Percentiles rank a stretch among this genome's conserved stretches.
phyloP scores from a whole-genome alignment of 805 yeast species.

The Suhomyces faveliae region DNA sequence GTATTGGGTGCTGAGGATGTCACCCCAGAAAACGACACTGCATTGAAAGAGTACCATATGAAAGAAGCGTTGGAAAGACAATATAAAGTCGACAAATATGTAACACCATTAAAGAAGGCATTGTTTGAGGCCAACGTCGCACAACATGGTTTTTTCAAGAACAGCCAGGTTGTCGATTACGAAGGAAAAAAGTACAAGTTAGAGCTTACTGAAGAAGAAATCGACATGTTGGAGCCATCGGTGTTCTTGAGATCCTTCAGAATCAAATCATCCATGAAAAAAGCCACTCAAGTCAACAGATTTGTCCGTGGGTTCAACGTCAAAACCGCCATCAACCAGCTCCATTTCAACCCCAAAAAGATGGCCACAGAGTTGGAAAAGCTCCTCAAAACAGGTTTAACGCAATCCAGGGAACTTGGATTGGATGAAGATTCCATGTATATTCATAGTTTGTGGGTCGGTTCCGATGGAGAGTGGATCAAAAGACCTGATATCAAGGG shows the following conservation, averaged over 20 bases:
- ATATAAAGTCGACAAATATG: slow-evolving; percentile 50
- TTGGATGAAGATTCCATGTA: slow-evolving; percentile 62
- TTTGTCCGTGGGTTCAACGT: slow-evolving; percentile 70
- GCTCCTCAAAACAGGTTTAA: slow-evolving; percentile 67
- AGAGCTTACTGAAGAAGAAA: slow-evolving; percentile 59
- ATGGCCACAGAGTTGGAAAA: slow-evolving; percentile 77
- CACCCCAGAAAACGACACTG: slow-evolving; percentile 30
- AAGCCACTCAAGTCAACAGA: slow-evolving; percentile 76
- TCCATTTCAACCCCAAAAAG: slow-evolving; percentile 81
- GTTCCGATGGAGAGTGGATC: slow-evolving; percentile 76
- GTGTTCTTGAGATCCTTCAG: slow-evolving; percentile 79
- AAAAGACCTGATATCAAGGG: slow-evolving; percentile 81
- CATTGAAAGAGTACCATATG: slow-evolving; percentile 49
- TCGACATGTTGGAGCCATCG: slow-evolving; percentile 82
- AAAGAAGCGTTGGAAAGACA: slow-evolving; percentile 46
- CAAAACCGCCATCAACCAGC: slow-evolving; percentile 82
- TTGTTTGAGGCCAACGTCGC: slow-evolving; percentile 62
- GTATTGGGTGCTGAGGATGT: slow-evolving; percentile 15
- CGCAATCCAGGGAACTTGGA: slow-evolving; percentile 62
- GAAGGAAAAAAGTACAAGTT: slow-evolving; percentile 54
- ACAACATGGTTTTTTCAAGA: slow-evolving; percentile 67
- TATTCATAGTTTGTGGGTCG: slow-evolving; percentile 84
- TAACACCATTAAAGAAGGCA: slow-evolving; percentile 69
- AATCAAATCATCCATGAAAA: slow-evolving; percentile 84
- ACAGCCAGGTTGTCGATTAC: slow-evolving; percentile 47